Evolutionary conservation across 208 protist genomes (phyloP).

Genomic region (Acanthamoeba lenticulata): DNA sequence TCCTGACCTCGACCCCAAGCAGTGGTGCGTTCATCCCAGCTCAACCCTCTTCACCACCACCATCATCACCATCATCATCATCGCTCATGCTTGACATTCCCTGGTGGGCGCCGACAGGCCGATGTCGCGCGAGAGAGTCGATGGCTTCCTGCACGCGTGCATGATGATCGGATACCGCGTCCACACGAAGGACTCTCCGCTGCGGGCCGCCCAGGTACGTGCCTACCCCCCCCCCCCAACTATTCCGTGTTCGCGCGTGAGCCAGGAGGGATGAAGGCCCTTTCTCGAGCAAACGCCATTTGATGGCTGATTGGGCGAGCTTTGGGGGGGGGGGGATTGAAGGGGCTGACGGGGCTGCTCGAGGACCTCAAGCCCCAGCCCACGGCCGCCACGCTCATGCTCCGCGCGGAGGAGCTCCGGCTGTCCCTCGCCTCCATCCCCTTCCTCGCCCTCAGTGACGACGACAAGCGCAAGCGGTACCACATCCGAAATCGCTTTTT

Average conservation of each 20-base stretch:
- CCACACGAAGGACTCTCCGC: neutral
- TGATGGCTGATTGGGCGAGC: no score
- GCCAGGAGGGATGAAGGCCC: no score
- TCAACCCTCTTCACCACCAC: no score
- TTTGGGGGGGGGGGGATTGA: no score
- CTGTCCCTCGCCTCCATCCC: neutral
- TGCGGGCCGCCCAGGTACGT: neutral
- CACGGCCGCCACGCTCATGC: neutral
- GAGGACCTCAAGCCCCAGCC: neutral
- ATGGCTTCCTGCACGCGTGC: constrained; percentile 12
- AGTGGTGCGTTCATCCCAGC: neutral
- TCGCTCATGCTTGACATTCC: no score
- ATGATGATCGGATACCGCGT: neutral
- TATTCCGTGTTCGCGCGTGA: no score
- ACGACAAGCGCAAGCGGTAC: neutral
- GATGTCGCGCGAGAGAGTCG: neutral
- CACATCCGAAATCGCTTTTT: neutral
- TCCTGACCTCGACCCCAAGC: neutral
- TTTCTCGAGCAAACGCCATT: no score
- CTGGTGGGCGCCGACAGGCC: neutral
- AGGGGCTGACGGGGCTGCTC: neutral
- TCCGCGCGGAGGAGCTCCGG: neutral
- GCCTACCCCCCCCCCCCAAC: neutral
- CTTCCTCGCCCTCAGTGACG: neutral
- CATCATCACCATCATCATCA: no score